phyloP scores from a whole-genome alignment of 1,139 yeast species.

The Saccharomyces hybrid region DNA sequence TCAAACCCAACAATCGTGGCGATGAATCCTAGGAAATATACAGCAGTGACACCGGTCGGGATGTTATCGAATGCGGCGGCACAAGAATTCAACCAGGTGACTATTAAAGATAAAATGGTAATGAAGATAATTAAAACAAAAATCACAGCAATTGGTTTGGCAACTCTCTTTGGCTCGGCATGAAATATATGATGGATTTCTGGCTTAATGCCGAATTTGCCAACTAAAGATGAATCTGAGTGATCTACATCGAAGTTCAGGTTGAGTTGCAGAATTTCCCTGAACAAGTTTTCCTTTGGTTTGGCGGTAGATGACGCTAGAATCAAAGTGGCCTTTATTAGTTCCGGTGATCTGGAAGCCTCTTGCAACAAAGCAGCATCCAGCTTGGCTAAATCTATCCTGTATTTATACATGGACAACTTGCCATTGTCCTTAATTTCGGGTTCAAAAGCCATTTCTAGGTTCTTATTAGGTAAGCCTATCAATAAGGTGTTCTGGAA shows the following conservation, averaged over 20 bases:
- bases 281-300: constrained; percentile 6
- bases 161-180: constrained; percentile 47
- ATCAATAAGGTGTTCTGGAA: constrained; percentile 19
- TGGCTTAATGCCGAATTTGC: constrained; percentile 29
- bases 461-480: constrained; percentile 16
- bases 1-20: constrained; percentile 53
- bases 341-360: not conserved
- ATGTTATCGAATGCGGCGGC: constrained; percentile 39
- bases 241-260: constrained; percentile 3
- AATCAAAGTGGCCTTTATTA: constrained; percentile 2
- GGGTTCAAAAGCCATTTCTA: constrained; percentile 16
- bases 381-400: not conserved
- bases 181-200: constrained; percentile 69
- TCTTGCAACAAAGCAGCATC: not conserved
- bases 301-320: not conserved
- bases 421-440: constrained; percentile 7
- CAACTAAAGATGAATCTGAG: not conserved
- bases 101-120: constrained; percentile 20
- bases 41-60: constrained; percentile 22
- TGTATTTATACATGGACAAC: not conserved
- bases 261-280: constrained; percentile 11
- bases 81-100: constrained; percentile 42
- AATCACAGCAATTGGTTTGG: constrained; percentile 45
- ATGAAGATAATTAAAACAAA: constrained; percentile 42
- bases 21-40: constrained; percentile 39